Base-by-base conservation (phyloP, 805 yeast genomes). In the Lipomyces orientalis region DNA sequence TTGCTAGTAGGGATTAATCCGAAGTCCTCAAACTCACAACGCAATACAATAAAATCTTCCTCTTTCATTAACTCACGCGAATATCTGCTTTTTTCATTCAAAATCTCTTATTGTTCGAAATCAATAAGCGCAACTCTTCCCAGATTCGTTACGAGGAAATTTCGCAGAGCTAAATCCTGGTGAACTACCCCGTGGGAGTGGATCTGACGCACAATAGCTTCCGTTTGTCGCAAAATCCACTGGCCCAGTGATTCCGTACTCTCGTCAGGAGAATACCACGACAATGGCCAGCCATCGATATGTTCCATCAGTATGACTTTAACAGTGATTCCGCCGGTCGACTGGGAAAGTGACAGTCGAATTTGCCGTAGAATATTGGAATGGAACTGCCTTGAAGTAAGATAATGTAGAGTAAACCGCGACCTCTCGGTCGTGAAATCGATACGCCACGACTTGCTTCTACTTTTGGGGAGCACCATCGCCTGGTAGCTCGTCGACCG, bases 161-260 rank as follows among this genome's bases (percentile, higher is more conserved):
- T 39, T 39, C 49, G 49, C 49, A 39, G 49, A 39, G 16, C 49
- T 39, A 39, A 39, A 39, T 39, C 49, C 49, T 1, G 49, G 49
- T 39, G 49, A 39, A 39, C n/a, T 16, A 39, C 49, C 49, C 49
- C 49, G 49, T 39, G 49, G n/a, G n/a, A n/a, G n/a, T n/a, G n/a
- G n/a, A n/a, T n/a, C n/a, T n/a, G n/a, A n/a, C n/a, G n/a, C n/a
- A n/a, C n/a, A n/a, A n/a, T n/a, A n/a, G n/a, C n/a, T n/a, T n/a
- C n/a, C n/a, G n/a, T n/a, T n/a, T n/a, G n/a, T n/a, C n/a, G n/a
- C n/a, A n/a, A n/a, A n/a, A n/a, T n/a, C n/a, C n/a, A n/a, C n/a
- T n/a, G n/a, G n/a, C n/a, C n/a, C n/a, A n/a, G n/a, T n/a, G n/a
- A n/a, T n/a, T n/a, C n/a, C n/a, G n/a, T n/a, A n/a, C n/a, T n/a